These are phyloP conservation scores for sweet orange (Citrus sinensis) DNA, from an alignment of 345 rosid genomes.

Conservation along the genomic window DVS_A1.0 CM039163.1:42264501-42265000, in stretches of 20 bases:
- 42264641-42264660: not conserved
- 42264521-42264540: slow-evolving; percentile 60
- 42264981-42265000: not conserved
- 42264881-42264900: not conserved
- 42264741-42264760: slow-evolving; percentile 94
- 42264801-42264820: not conserved
- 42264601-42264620: slow-evolving; percentile 93
- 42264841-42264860: not conserved
- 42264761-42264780: slow-evolving; percentile 75
- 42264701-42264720: slow-evolving; percentile 47
- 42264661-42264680: not conserved
- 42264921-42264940: not conserved
- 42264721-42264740: slow-evolving; percentile 90
- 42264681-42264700: not conserved
- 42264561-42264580: slow-evolving; percentile 89
- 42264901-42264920: not conserved
- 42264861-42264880: not conserved
- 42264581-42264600: slow-evolving; percentile 99
- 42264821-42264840: not conserved
- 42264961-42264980: not conserved
- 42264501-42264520: not conserved
- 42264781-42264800: slow-evolving; percentile 62
- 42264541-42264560: slow-evolving; percentile 85
- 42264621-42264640: slow-evolving; percentile 32
- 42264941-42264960: not conserved